A percentile compares a stretch with the other conserved stretches of the same genome.
Evolutionary conservation across 2,329 filamentous ascomycete species (phyloP).

Genomic region (Akanthomyces muscarius): DNA sequence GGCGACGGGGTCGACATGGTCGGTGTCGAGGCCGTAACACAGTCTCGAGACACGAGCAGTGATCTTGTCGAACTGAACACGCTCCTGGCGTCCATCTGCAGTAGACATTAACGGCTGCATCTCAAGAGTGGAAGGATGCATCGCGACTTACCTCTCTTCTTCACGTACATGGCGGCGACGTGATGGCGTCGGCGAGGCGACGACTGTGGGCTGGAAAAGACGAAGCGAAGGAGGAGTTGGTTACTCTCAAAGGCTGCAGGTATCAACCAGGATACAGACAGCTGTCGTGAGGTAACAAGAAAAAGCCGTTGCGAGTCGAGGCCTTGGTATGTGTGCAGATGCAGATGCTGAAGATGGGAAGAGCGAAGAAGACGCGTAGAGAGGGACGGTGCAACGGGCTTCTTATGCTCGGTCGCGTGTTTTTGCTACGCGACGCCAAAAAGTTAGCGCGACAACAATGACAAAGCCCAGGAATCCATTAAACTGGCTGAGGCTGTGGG

Average conservation of each 20-base stretch:
- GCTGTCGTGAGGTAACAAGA: constrained; percentile 18
- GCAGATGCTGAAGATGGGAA: constrained; percentile 22
- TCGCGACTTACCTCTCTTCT: constrained; percentile 54
- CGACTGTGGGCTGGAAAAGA: constrained; percentile 22
- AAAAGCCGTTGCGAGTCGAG: constrained; percentile 4
- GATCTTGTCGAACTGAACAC: constrained; percentile 99
- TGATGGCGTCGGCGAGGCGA: constrained; percentile 19
- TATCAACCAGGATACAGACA: constrained; percentile 25
- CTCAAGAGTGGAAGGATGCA: background rate
- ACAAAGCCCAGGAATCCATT: constrained; percentile 24
- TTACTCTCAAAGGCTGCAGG: constrained; percentile 24
- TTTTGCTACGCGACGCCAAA: constrained; percentile 23
- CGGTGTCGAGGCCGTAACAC: constrained; percentile 94
- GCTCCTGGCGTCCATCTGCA: constrained; percentile 96
- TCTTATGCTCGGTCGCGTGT: constrained; percentile 32
- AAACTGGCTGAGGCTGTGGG: constrained; percentile 15
- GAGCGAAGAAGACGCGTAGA: constrained; percentile 22
- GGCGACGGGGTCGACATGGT: constrained; percentile 92
- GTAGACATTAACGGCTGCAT: constrained; percentile 26
- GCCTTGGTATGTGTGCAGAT: constrained; percentile 12
- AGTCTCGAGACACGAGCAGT: constrained; percentile 95
- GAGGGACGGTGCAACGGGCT: constrained; percentile 28
- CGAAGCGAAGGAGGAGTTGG: constrained; percentile 23
- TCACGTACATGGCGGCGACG: constrained; percentile 54
- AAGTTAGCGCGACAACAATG: constrained; percentile 26